phyloP scores from a whole-genome alignment of 1,284 basidiomycete species.

The Tilletia horrida region DNA sequence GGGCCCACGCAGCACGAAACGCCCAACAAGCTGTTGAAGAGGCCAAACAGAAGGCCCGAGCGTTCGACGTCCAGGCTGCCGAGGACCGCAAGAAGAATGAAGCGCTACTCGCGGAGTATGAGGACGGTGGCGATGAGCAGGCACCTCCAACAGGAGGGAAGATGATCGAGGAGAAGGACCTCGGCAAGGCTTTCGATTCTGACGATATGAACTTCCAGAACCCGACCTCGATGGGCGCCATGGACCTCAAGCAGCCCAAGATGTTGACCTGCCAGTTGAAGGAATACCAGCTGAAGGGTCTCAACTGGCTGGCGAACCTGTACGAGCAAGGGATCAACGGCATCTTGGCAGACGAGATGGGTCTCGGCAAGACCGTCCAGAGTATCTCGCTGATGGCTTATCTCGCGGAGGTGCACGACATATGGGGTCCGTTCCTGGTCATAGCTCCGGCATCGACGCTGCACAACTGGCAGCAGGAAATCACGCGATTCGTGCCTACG shows the following conservation, averaged over 20 bases:
- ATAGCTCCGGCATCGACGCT: conserved; percentile 96
- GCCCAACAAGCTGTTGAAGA: conserved; percentile 83
- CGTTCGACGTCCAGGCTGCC: conserved; percentile 79
- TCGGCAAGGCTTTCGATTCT: conserved; percentile 56
- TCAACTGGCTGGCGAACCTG: conserved; percentile 95
- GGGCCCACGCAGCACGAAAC: conserved; percentile 80
- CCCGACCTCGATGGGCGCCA: conserved; percentile 79
- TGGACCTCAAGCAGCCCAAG: conserved; percentile 81
- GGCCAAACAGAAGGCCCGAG: conserved; percentile 74
- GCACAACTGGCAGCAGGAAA: conserved; percentile 99
- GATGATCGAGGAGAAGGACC: conserved; percentile 41
- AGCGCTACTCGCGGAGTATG: conserved; percentile 54
- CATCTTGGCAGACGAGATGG: conserved; percentile 76
- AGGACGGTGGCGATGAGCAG: conserved; percentile 29
- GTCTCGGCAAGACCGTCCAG: conserved; percentile 78
- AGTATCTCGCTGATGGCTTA: conserved; percentile 95
- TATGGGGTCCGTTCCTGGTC: conserved; percentile 99
- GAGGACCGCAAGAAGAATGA: conserved; percentile 69
- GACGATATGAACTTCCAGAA: conserved; percentile 99
- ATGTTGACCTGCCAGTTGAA: conserved; percentile 97
- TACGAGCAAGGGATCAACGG: conserved; percentile 90
- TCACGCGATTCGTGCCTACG: conserved; percentile 87
- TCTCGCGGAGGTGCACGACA: conserved; percentile 93
- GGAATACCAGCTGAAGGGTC: conserved; percentile 96
- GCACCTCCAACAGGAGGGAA: conserved; percentile 22